Evolutionary conservation across 768 basidiomycete genomes (phyloP).

Genomic region (Hygrocybe punicea): DNA sequence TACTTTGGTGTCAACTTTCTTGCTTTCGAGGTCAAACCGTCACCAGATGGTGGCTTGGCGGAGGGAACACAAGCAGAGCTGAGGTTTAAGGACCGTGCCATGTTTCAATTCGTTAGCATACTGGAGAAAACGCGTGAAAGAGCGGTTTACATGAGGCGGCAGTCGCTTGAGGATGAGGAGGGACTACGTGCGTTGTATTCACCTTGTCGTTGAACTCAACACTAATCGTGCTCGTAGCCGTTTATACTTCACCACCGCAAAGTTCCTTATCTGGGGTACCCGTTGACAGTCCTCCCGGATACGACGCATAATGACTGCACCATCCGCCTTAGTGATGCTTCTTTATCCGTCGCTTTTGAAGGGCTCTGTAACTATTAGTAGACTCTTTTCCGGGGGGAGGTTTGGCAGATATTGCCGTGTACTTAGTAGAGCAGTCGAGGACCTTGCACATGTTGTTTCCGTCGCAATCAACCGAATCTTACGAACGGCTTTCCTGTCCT

Average conservation of each 20-base stretch:
- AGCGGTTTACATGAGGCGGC: constrained; percentile 64
- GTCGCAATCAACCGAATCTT: too few species aligned
- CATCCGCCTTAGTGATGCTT: too few species aligned
- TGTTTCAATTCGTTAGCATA: constrained; percentile 70
- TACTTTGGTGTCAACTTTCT: constrained; percentile 65
- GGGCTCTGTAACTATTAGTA: too few species aligned
- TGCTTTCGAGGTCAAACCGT: constrained; percentile 61
- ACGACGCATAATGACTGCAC: constrained; percentile 28
- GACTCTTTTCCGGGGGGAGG: too few species aligned
- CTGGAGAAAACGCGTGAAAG: constrained; percentile 77
- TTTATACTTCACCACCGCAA: constrained; percentile 46
- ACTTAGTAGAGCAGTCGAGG: too few species aligned
- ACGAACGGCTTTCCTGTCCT: too few species aligned
- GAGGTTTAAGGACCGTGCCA: constrained; percentile 60
- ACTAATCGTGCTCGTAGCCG: constrained; percentile 31
- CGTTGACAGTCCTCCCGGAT: constrained; percentile 51
- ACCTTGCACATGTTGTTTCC: too few species aligned
- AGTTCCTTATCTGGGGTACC: constrained; percentile 39
- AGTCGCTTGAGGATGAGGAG: constrained; percentile 53
- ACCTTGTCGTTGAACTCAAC: neutral
- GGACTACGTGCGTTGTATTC: constrained; percentile 51
- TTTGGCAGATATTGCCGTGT: too few species aligned
- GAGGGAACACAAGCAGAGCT: constrained; percentile 64
- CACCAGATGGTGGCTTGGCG: constrained; percentile 62
- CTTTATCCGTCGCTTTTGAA: too few species aligned